Evolutionary conservation across 2,329 filamentous ascomycete genomes (phyloP).

Genomic region (Penicillium sp.): DNA sequence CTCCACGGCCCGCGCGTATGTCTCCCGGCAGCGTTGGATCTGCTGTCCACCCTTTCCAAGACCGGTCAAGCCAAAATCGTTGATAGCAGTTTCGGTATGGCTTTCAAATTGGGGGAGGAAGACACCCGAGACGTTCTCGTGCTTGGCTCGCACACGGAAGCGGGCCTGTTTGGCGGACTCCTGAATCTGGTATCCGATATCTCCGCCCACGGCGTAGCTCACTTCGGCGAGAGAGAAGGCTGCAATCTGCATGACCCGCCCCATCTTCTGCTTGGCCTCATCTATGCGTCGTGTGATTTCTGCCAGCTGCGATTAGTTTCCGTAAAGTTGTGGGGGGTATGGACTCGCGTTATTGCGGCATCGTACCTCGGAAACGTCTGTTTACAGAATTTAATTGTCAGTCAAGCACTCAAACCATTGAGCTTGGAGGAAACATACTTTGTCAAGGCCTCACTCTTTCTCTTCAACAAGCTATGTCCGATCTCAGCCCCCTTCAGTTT

Average conservation of each 20-base stretch:
- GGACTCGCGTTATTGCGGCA: constrained; percentile 14
- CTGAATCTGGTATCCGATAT: constrained; percentile 95
- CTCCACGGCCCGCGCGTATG: constrained; percentile 92
- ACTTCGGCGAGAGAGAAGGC: constrained; percentile 97
- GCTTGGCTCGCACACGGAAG: constrained; percentile 89
- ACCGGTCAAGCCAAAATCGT: constrained; percentile 94
- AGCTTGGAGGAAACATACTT: constrained; percentile 62
- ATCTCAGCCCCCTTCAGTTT: constrained; percentile 93
- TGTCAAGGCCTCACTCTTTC: constrained; percentile 96
- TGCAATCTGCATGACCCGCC: constrained; percentile 97
- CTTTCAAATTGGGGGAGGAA: constrained; percentile 91
- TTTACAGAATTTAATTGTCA: constrained; percentile 25
- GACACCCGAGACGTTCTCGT: constrained; percentile 98
- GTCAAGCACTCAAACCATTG: not conserved
- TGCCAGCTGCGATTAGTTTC: constrained; percentile 40
- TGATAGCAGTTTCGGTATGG: constrained; percentile 81
- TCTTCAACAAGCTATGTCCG: constrained; percentile 90
- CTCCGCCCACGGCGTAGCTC: constrained; percentile 91
- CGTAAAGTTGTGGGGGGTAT: constrained; percentile 22
- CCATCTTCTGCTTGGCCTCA: constrained; percentile 99
- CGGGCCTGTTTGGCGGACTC: constrained; percentile 91
- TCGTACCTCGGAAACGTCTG: constrained; percentile 82
- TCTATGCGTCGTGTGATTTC: constrained; percentile 97
- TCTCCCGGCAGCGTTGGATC: constrained; percentile 90
- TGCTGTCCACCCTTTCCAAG: constrained; percentile 96